These are phyloP conservation scores for Knufia fluminis DNA, from an alignment of 2,329 filamentous ascomycete species.

Conservation along the genomic window DNA sequence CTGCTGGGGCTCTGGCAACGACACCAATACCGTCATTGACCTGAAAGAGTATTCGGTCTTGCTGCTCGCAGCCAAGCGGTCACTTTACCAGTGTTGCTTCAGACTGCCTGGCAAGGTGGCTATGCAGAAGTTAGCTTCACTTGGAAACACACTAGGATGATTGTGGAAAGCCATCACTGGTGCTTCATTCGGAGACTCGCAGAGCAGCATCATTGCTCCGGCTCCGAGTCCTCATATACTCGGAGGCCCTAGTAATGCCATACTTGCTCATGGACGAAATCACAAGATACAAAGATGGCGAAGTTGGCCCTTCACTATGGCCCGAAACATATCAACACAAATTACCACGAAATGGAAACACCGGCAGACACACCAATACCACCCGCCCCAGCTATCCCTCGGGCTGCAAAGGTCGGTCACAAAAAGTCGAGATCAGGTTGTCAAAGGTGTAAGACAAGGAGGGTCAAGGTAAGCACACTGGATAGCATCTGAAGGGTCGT, in stretches of 20 bases:
- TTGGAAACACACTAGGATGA: not conserved
- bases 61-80: too few relatives aligned
- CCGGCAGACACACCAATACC: slow-evolving; percentile 23
- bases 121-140: not conserved
- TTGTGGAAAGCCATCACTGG: not conserved
- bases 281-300: slow-evolving; percentile 14
- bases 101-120: not conserved
- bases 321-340: slow-evolving; percentile 2
- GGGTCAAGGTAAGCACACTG: slow-evolving; percentile 14
- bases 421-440: slow-evolving; percentile 19
- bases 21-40: too few relatives aligned
- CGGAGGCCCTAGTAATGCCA: too few relatives aligned
- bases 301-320: slow-evolving; percentile 1
- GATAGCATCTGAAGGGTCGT: not conserved
- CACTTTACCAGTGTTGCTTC: too few relatives aligned
- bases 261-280: too few relatives aligned
- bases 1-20: too few relatives aligned
- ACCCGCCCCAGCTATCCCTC: slow-evolving; percentile 27
- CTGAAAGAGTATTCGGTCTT: too few relatives aligned
- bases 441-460: slow-evolving; percentile 17
- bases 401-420: slow-evolving; percentile 20
- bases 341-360: not conserved
- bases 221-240: too few relatives aligned
- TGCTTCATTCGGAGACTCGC: not conserved
- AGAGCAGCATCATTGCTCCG: too few relatives aligned